Evolutionary conservation across 192 early-diverging fungal genomes (phyloP), one percentile per base, ranked within the genome.

Genomic region (Podochytrium sp.): DNA sequence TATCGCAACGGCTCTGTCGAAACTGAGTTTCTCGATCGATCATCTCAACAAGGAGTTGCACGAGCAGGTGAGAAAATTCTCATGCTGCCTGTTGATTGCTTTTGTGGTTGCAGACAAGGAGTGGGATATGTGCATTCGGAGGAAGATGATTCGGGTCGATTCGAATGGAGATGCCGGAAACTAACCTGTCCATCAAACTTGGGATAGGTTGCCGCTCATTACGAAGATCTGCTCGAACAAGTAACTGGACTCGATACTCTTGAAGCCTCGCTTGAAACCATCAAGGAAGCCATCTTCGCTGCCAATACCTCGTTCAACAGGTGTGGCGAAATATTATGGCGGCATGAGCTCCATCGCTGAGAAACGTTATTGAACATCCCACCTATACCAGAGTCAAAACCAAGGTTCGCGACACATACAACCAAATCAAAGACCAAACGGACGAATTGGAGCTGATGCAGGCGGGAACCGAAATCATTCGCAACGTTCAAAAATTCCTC

Each of bases 41-140:
- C 90, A 89, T 76, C 74, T 92, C 51, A 91, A 89, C 73, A 91
- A 91, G 63, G 84, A 92, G 41, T 85, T 92, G 18, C 87, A 91
- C 29, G 87, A 91, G 23, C 89, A 91, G 81, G 91, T 90, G 80
- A 16, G 47, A n/a, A n/a, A n/a, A n/a, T n/a, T n/a, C n/a, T n/a
- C n/a, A n/a, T n/a, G n/a, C n/a, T n/a, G n/a, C n/a, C n/a, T n/a
- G n/a, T n/a, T n/a, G n/a, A n/a, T n/a, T n/a, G n/a, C n/a, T n/a
- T n/a, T n/a, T n/a, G n/a, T n/a, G n/a, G n/a, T 1, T 32, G 23
- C 5, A 59, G 1, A 2, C 23, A 40, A 10, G 20, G n/a, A 2
- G 52, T 37, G 35, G 50, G n/a, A n/a, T 50, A 47, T 32, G 16
- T 27, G n/a, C n/a, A n/a, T n/a, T n/a, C n/a, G n/a, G n/a, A n/a